Evolutionary conservation across 495 filamentous ascomycete genomes (phyloP), one percentile per base, ranked within the genome.

Genomic region (Durotheca rogersii): DNA sequence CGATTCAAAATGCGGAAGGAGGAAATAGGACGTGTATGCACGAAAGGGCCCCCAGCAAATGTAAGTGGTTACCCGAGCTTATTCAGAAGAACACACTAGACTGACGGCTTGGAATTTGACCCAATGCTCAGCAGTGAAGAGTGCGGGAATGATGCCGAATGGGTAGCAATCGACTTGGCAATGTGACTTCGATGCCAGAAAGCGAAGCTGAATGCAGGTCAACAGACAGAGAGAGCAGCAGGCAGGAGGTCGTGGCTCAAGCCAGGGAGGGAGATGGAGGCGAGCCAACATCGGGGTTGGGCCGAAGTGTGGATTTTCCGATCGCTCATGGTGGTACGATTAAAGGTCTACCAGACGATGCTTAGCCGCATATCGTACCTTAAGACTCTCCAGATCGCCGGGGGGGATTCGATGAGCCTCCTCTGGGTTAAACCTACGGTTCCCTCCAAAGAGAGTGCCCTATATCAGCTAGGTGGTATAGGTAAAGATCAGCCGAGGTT

Each of bases 1-100:
- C 45, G 44, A 53, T 40, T 50, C 56, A 50, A 29, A 53, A 59
- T 53, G 39, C 17, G 56, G 56, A 53, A 59, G 56, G 56, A 59
- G 55, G 37, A 45, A n/a, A 49, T 21, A 53, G 21, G 2, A 29
- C 37, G 11, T 23, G 21, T 17, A 51, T 39, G 44, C 40, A 42
- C 25, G 35, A 30, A 12, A 25, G 46, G 48, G 27, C 38, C 9
- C 3, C 30, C 9, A 16, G 29, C 29, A 27, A n/a, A 19, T 39
- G 36, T 27, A 23, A 51, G 31, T 50, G 19, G 20, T 29, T 12
- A 41, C 4, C 34, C 10, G 23, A 46, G 45, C 45, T 53, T 47
- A 49, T 46, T 51, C 29, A 50, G 50, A 51, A 46, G 15, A 9
- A 15, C 27, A 33, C 46, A 41, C 31, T n/a, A n/a, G n/a, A n/a